These are phyloP conservation scores for Scytalidium sp. DNA, from an alignment of 2,329 filamentous ascomycete genomes.

Conservation along the genomic window DNA sequence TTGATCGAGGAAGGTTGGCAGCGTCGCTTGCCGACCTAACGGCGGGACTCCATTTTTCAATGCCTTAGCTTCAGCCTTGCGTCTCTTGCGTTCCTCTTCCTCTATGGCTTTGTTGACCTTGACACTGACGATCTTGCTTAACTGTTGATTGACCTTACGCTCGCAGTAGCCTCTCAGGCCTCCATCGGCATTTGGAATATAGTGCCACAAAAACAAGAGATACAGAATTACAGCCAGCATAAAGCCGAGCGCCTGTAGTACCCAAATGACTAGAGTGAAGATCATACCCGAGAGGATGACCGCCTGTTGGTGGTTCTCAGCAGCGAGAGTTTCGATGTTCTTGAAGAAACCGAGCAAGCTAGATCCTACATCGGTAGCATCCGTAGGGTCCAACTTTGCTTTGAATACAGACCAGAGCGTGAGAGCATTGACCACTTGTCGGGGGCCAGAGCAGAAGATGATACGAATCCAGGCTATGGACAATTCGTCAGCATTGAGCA, in stretches of 20 bases:
- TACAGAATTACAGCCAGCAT: slow-evolving; percentile 77
- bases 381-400: slow-evolving; percentile 64
- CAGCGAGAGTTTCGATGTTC: slow-evolving; percentile 72
- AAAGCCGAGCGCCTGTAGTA: slow-evolving; percentile 73
- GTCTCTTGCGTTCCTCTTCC: slow-evolving; percentile 65
- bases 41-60: slow-evolving; percentile 52
- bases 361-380: slow-evolving; percentile 53
- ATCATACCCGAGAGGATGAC: slow-evolving; percentile 86
- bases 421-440: slow-evolving; percentile 85
- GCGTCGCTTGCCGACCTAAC: slow-evolving; percentile 59
- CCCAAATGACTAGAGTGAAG: slow-evolving; percentile 88
- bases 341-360: slow-evolving; percentile 74
- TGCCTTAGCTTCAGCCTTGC: slow-evolving; percentile 48
- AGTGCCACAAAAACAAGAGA: slow-evolving; percentile 86
- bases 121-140: slow-evolving; percentile 78
- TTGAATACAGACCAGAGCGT: slow-evolving; percentile 84
- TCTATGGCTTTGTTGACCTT: slow-evolving; percentile 88
- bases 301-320: slow-evolving; percentile 73
- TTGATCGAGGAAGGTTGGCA: slow-evolving; percentile 58
- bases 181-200: slow-evolving; percentile 79
- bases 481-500: slow-evolving; percentile 10
- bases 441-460: slow-evolving; percentile 85
- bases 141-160: slow-evolving; percentile 82
- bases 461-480: slow-evolving; percentile 77
- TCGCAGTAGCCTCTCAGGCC: slow-evolving; percentile 83